Evolutionary conservation across 257 asterid genomes (phyloP).

Genomic region (Verbascum thapsus): DNA sequence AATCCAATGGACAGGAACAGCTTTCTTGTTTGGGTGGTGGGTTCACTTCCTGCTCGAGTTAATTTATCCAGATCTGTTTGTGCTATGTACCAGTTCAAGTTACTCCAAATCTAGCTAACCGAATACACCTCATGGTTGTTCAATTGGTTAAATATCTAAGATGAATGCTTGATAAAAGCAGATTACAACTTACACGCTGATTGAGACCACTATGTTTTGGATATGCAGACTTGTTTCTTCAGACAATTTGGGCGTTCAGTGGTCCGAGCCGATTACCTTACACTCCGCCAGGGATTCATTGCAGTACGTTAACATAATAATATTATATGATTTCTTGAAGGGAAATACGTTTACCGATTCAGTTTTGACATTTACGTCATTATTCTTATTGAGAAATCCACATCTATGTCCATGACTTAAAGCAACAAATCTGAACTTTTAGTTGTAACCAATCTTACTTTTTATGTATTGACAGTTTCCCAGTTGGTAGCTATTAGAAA

Average conservation of each 20-base stretch:
- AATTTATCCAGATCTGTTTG: too few relatives aligned
- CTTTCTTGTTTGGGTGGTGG: conserved; percentile 85
- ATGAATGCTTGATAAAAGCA: conserved; percentile 17
- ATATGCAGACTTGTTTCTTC: conserved; percentile 86
- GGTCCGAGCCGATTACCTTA: conserved; percentile 91
- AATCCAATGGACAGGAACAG: conserved; percentile 66
- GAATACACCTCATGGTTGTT: conserved; percentile 2
- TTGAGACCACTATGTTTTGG: conserved; percentile 11
- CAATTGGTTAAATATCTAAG: not conserved
- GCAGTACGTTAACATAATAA: conserved; percentile 50
- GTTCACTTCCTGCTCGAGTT: too few relatives aligned
- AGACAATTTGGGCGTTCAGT: conserved; percentile 95
- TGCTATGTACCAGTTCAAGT: too few relatives aligned
- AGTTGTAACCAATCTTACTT: conserved; percentile 10
- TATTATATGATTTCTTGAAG: conserved; percentile 1
- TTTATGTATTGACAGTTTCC: not conserved
- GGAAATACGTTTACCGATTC: conserved; percentile 1
- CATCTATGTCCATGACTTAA: not conserved
- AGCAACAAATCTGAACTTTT: not conserved
- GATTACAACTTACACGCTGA: conserved; percentile 19
- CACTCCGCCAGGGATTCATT: conserved; percentile 96
- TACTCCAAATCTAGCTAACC: too few relatives aligned
- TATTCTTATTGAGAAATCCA: not conserved
- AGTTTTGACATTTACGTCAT: not conserved
- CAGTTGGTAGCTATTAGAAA: not conserved